These are phyloP conservation scores for Heritiera fomes DNA, from an alignment of 345 rosid species.

Conservation along the genomic window DNA sequence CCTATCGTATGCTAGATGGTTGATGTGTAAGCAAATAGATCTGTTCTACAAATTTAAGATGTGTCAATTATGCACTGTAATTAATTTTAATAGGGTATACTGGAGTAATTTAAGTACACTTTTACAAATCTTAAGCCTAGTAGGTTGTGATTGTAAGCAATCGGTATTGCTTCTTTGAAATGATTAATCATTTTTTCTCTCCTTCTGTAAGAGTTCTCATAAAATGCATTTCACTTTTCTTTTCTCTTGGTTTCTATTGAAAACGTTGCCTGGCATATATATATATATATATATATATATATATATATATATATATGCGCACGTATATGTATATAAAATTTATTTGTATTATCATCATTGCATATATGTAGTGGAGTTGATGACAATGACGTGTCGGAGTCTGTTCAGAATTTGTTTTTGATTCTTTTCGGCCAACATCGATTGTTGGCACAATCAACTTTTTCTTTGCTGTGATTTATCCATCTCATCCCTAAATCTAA, in stretches of 20 bases:
- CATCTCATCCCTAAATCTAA: too few species aligned
- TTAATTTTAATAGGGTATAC: not conserved
- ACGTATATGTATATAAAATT: too few species aligned
- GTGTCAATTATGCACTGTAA: not conserved
- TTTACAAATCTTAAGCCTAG: not conserved
- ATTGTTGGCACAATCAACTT: too few species aligned
- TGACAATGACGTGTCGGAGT: too few species aligned
- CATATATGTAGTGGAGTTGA: too few species aligned
- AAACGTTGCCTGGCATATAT: not conserved
- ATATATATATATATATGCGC: too few species aligned
- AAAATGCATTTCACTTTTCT: not conserved
- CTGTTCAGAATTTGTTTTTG: too few species aligned
- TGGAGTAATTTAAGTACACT: too few species aligned
- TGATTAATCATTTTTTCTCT: not conserved
- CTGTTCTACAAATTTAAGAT: not conserved
- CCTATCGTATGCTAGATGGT: not conserved
- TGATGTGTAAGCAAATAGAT: not conserved
- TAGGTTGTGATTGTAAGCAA: not conserved
- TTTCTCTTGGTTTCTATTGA: not conserved
- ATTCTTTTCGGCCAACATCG: too few species aligned
- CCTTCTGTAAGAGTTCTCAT: not conserved
- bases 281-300: too few species aligned
- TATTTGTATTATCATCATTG: too few species aligned
- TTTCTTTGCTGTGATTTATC: too few species aligned
- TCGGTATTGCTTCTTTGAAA: not conserved